Base-by-base conservation (phyloP, 495 filamentous ascomycete genomes). In the Tirmania nivea region DNA sequence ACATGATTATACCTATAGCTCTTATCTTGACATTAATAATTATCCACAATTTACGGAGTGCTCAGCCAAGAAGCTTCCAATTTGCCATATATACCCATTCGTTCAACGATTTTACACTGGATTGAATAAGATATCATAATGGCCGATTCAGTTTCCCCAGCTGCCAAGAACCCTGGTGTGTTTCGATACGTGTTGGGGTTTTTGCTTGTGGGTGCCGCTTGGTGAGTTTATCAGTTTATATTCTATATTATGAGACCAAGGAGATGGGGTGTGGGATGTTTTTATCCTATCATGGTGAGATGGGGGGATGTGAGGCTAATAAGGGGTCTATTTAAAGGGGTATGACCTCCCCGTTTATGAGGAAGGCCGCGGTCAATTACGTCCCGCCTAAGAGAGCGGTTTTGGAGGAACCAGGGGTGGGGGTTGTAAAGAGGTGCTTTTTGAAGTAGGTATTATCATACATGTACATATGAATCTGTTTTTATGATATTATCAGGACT, bases 141-240 rank as follows among this genome's bases (percentile, higher is more conserved):
- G 60, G 48, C 55, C 36, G 55, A 57, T 36, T 52, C 55, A 34
- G 8, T 21, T 12, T 17, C 52, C 10, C 25, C 52, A 14, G 5
- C 39, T 4, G 39, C 9, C 8, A 52, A 62, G 48, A 54, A 63
- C 45, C 60, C 60, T 42, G 51, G 60, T 11, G 17, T 59, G 31
- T 20, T 64, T 21, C 58, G 59, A 42, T 64, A 58, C 58, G 53
- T 54, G 7, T 72, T 88, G 51, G 84, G 83, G 56, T 95, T 95
- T 74, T 75, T 95, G 55, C 76, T 94, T 58, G 86, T 97, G 57
- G 86, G 86, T 42, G 70, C 86, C 50, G 86, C 86, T 61, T 97
- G 90, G 89, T 64, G 50, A 3, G 34, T 52, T 21, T 45, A 45
- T 14, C 17, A 10, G 36, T n/a, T n/a, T n/a, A 7, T 77, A 77